A percentile compares a stretch with the other conserved stretches of the same genome.
These are phyloP conservation scores for Haplosporangium gracile DNA, from an alignment of 192 early-diverging fungal species.

Conservation along the genomic window DNA sequence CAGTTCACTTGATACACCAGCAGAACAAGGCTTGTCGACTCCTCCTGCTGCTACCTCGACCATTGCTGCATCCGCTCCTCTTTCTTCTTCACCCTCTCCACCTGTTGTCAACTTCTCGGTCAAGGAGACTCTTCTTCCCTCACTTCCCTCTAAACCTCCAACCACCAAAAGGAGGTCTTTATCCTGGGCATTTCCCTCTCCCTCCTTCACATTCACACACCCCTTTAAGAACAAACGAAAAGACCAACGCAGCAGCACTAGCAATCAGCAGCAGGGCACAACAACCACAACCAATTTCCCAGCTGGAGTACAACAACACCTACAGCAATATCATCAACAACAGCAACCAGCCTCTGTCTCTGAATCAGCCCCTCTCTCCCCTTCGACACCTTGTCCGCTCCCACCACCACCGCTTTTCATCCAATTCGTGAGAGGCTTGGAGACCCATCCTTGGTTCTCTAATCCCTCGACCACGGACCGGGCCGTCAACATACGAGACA, in stretches of 20 bases:
- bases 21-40: neutral
- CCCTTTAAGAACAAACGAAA: neutral
- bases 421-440: slow-evolving; percentile 18
- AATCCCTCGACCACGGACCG: slow-evolving; percentile 13
- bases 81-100: neutral
- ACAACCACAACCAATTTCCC: neutral
- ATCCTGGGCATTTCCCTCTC: neutral
- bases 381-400: neutral
- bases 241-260: slow-evolving; percentile 1
- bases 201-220: neutral
- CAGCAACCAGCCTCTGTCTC: neutral
- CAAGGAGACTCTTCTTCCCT: neutral
- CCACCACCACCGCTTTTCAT: neutral
- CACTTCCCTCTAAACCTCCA: neutral
- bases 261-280: neutral
- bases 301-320: neutral
- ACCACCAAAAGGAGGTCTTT: neutral
- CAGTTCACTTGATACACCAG: neutral
- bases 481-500: neutral
- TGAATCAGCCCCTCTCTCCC: neutral
- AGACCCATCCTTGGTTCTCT: slow-evolving; percentile 26
- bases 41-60: neutral
- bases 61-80: neutral
- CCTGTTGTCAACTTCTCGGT: neutral
- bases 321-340: neutral